Percentiles rank a stretch among this genome's conserved stretches.
phyloP scores from a whole-genome alignment of 768 basidiomycete species.

The Postia placenta region DNA sequence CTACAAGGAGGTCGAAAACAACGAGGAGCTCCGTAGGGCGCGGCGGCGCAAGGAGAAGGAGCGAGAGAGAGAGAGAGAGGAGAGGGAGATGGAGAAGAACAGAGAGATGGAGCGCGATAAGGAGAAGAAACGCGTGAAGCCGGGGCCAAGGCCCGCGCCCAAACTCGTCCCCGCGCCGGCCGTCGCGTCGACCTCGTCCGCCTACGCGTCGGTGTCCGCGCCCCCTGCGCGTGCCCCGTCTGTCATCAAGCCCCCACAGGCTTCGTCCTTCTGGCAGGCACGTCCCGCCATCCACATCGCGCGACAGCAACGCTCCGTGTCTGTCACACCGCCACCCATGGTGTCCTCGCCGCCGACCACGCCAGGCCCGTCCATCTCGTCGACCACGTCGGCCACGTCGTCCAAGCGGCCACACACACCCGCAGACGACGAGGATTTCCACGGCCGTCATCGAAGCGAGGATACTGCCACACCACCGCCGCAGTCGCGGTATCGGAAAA shows the following conservation, averaged over 20 bases:
- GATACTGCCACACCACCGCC: slow-evolving; percentile 19
- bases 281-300: slow-evolving; percentile 73
- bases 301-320: slow-evolving; percentile 61
- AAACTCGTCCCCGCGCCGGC: slow-evolving; percentile 14
- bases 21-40: slow-evolving; percentile 49
- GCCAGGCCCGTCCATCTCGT: slow-evolving; percentile 70
- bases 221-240: slow-evolving; percentile 14
- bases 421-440: slow-evolving; percentile 25
- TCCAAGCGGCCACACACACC: slow-evolving; percentile 79
- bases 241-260: slow-evolving; percentile 15
- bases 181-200: slow-evolving; percentile 15
- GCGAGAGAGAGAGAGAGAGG: slow-evolving; percentile 29
- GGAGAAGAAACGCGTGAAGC: slow-evolving; percentile 18
- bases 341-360: slow-evolving; percentile 65
- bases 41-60: slow-evolving; percentile 40
- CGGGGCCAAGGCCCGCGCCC: slow-evolving; percentile 20
- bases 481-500: slow-evolving; percentile 36
- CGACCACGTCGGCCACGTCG: slow-evolving; percentile 67
- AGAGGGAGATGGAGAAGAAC: too few species aligned
- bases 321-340: slow-evolving; percentile 69
- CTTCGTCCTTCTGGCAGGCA: slow-evolving; percentile 59
- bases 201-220: slow-evolving; percentile 11
- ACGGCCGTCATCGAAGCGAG: slow-evolving; percentile 16
- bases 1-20: slow-evolving; percentile 56
- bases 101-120: slow-evolving; percentile 29